Conservation (phyloP, 805 yeast species). For the Cyberlindnera mississippiensis region DNA sequence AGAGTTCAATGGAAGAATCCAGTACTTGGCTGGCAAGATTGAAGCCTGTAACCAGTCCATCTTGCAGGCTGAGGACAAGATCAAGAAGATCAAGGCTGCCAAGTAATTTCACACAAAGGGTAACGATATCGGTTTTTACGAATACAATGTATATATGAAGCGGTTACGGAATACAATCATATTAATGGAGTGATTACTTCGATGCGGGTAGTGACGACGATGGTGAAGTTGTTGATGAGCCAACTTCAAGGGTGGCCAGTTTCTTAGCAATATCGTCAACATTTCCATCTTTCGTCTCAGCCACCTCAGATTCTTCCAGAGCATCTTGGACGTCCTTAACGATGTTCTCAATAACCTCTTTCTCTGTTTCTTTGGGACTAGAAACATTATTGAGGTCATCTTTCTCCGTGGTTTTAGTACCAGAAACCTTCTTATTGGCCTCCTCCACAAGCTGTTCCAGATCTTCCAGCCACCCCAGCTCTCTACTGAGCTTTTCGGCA, state of each 20-base stretch:
- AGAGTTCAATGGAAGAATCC: conserved; percentile 57
- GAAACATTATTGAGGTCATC: conserved; percentile 24
- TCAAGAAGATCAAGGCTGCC: conserved; percentile 27
- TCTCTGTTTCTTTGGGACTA: neutral
- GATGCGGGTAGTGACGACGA: neutral
- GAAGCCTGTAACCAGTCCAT: conserved; percentile 53
- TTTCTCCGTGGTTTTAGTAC: conserved; percentile 9
- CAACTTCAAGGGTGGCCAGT: conserved; percentile 5
- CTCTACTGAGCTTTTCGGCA: conserved; percentile 47
- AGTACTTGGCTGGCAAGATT: conserved; percentile 66
- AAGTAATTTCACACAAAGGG: conserved; percentile 2
- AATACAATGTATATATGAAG: conserved; percentile 1
- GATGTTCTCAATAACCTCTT: neutral
- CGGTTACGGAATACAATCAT: neutral
- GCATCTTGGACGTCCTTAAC: conserved; percentile 23
- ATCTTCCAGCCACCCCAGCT: conserved; percentile 57
- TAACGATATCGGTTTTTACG: neutral
- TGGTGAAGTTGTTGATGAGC: neutral
- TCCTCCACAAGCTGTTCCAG: conserved; percentile 12
- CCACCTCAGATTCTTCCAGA: conserved; percentile 18
- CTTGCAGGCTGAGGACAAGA: conserved; percentile 41
- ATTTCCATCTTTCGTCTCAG: conserved; percentile 3
- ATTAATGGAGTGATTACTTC: neutral
- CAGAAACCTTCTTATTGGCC: conserved; percentile 2
- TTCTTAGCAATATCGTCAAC: conserved; percentile 2